Percentiles rank a stretch among this genome's conserved stretches.
phyloP scores from a whole-genome alignment of 2,329 filamentous ascomycete genomes.

The Phoma herbarum region DNA sequence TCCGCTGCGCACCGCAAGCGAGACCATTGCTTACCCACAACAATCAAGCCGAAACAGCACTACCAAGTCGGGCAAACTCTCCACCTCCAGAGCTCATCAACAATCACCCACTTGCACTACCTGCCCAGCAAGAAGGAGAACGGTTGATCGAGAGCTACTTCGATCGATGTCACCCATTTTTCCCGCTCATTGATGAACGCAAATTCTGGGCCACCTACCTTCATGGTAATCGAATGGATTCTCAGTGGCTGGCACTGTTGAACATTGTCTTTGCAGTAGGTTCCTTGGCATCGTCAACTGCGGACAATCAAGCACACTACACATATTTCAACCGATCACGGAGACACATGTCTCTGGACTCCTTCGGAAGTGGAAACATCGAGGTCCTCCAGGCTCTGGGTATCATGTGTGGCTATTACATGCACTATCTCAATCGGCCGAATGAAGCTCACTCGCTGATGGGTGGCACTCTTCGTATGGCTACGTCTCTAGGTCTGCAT shows the following conservation, averaged over 20 bases:
- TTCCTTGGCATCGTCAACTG: constrained; percentile 72
- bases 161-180: constrained; percentile 74
- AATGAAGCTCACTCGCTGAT: constrained; percentile 79
- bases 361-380: constrained; percentile 74
- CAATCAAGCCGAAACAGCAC: constrained; percentile 50
- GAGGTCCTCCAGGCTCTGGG: constrained; percentile 76
- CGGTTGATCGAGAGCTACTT: constrained; percentile 79
- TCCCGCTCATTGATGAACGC: constrained; percentile 77
- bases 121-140: constrained; percentile 70
- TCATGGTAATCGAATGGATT: constrained; percentile 69
- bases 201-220: constrained; percentile 73
- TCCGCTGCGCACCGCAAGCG: constrained; percentile 62
- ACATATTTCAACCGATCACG: constrained; percentile 75
- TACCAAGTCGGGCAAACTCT: constrained; percentile 48
- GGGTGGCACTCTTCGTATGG: constrained; percentile 76
- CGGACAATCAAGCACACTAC: constrained; percentile 70
- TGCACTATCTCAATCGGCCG: constrained; percentile 79
- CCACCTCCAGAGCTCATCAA: constrained; percentile 48
- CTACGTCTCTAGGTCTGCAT: constrained; percentile 76
- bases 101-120: constrained; percentile 56
- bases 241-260: constrained; percentile 74
- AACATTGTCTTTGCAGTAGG: constrained; percentile 82
- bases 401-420: constrained; percentile 77
- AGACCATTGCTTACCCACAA: constrained; percentile 58
- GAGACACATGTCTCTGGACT: constrained; percentile 71